Conservation (phyloP, 805 yeast species). For the Schizosaccharomyces pombe region DNA sequence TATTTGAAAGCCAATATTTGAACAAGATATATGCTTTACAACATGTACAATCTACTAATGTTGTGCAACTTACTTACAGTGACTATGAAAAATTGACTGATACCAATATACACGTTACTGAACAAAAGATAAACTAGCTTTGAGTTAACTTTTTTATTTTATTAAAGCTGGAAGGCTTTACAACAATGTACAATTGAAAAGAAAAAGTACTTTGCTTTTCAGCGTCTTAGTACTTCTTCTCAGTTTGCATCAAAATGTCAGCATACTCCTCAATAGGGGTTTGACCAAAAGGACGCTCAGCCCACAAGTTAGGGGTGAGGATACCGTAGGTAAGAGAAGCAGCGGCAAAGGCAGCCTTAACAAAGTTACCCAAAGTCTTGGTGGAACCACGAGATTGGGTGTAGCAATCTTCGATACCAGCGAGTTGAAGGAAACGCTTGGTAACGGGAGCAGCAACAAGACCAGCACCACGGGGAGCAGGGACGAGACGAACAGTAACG, state of each 20-base stretch:
- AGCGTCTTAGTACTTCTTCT: constrained; percentile 2
- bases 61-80: too few relatives aligned
- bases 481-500: constrained; percentile 89
- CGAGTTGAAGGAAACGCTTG: constrained; percentile 94
- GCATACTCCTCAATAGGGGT: constrained; percentile 84
- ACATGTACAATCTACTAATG: too few relatives aligned
- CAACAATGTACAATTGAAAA: background rate
- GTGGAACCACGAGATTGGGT: constrained; percentile 97
- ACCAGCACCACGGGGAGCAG: constrained; percentile 99
- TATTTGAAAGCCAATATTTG: too few relatives aligned
- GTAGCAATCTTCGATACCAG: constrained; percentile 99
- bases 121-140: too few relatives aligned
- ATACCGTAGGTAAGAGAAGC: constrained; percentile 97
- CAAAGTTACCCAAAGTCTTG: constrained; percentile 98
- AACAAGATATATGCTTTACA: too few relatives aligned
- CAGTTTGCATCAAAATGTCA: constrained; percentile 12
- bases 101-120: too few relatives aligned
- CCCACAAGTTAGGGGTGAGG: constrained; percentile 99
- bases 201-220: background rate
- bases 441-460: constrained; percentile 99
- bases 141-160: too few relatives aligned
- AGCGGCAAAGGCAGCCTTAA: constrained; percentile 98
- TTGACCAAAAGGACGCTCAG: constrained; percentile 54
- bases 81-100: too few relatives aligned
- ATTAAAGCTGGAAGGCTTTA: too few relatives aligned